These are phyloP conservation scores for Perkinsus marinus DNA, from an alignment of 169 alveolate genomes.

Conservation along the genomic window DNA sequence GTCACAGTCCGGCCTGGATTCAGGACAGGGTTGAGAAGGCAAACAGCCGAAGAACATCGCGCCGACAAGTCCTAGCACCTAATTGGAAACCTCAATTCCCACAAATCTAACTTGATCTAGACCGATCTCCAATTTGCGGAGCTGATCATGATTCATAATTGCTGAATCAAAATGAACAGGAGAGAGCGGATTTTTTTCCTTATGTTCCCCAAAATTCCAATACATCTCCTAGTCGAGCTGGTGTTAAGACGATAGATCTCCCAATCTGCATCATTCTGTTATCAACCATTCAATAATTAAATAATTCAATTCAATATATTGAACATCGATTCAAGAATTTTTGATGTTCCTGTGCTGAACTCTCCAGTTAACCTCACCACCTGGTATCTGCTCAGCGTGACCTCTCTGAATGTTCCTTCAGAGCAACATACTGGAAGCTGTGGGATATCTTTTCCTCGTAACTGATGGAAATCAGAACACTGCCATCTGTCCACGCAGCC, in stretches of 20 bases:
- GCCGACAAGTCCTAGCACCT: background rate
- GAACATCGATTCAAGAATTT: background rate
- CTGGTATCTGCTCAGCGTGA: background rate
- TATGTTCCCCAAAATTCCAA: too few species aligned
- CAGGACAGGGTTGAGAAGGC: background rate
- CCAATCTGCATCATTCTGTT: too few species aligned
- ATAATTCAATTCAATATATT: background rate
- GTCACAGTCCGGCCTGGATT: background rate
- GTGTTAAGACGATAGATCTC: too few species aligned
- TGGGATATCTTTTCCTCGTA: background rate
- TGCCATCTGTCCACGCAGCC: too few species aligned
- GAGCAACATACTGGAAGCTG: background rate
- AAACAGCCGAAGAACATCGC: background rate
- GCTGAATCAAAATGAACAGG: too few species aligned
- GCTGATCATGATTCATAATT: background rate
- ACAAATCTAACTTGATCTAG: background rate
- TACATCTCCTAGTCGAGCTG: too few species aligned
- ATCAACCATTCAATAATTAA: too few species aligned
- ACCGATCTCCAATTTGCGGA: background rate
- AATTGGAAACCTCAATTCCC: background rate
- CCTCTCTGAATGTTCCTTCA: background rate
- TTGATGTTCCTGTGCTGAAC: background rate
- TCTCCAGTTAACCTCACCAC: background rate
- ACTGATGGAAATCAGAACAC: background rate
- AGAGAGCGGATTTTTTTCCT: too few species aligned